A percentile compares a stretch with the other conserved stretches of the same genome.
phyloP scores from a whole-genome alignment of 305 asterid genomes.

The Fraxinus nigra region DNA sequence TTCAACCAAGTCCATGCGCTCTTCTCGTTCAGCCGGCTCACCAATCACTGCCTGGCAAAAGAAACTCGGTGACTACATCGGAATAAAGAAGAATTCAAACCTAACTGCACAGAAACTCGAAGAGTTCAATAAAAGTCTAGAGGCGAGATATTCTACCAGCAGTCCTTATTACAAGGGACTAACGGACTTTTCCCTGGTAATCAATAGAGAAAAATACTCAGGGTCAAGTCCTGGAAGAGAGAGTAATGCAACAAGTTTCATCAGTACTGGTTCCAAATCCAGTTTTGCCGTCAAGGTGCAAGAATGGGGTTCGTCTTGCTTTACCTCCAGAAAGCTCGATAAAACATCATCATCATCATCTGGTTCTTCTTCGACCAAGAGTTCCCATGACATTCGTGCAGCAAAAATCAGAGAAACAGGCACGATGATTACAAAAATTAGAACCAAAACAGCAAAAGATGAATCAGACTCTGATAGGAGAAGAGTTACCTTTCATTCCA shows the following conservation, averaged over 20 bases:
- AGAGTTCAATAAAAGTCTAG: constrained; percentile 46
- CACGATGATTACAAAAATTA: constrained; percentile 21
- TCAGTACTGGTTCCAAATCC: constrained; percentile 42
- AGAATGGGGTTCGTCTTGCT: constrained; percentile 42
- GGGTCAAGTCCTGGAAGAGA: constrained; percentile 49
- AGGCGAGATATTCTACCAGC: constrained; percentile 30
- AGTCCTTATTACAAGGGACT: constrained; percentile 81
- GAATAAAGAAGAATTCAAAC: constrained; percentile 33
- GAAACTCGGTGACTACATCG: constrained; percentile 30
- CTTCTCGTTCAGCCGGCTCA: constrained; percentile 45
- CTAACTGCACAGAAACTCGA: constrained; percentile 41
- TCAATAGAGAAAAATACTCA: constrained; percentile 43
- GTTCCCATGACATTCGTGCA: constrained; percentile 20
- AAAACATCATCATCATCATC: constrained; percentile 26
- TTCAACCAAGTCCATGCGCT: constrained; percentile 30
- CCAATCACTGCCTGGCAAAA: constrained; percentile 42
- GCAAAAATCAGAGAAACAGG: constrained; percentile 20
- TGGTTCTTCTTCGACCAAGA: constrained; percentile 29
- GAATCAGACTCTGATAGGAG: constrained; percentile 33
- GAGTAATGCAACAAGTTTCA: constrained; percentile 42
- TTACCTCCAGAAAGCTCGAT: constrained; percentile 28
- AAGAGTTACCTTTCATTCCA: constrained; percentile 19
- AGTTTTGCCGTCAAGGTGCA: constrained; percentile 48
- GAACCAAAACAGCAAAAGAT: constrained; percentile 22
- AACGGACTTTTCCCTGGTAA: constrained; percentile 49